These are phyloP conservation scores for Mycena albidolilacea DNA, from an alignment of 768 basidiomycete species.

Conservation along the genomic window DNA sequence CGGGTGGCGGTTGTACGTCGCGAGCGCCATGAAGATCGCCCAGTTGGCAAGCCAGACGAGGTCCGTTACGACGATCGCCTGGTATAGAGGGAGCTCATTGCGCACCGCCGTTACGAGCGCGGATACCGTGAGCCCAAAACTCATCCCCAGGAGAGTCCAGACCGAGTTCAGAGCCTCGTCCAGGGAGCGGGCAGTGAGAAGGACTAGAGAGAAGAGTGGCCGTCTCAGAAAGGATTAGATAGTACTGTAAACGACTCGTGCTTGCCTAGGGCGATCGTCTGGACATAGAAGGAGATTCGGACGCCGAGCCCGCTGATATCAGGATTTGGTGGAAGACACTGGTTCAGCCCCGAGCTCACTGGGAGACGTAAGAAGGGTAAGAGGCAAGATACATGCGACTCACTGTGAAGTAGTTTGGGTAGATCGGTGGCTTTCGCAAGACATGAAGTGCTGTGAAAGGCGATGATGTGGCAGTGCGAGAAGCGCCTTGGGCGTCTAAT, in stretches of 20 bases:
- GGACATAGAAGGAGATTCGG: slow-evolving; percentile 46
- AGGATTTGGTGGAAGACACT: slow-evolving; percentile 36
- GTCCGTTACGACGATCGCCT: slow-evolving; percentile 45
- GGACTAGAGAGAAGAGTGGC: slow-evolving; percentile 19
- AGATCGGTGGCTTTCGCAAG: not conserved
- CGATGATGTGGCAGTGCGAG: not conserved
- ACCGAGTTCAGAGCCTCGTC: slow-evolving; percentile 44
- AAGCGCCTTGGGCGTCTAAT: no score
- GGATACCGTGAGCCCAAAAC: slow-evolving; percentile 44
- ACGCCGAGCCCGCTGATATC: slow-evolving; percentile 47
- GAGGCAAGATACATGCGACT: not conserved
- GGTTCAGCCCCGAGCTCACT: not conserved
- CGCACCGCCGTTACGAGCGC: slow-evolving; percentile 42
- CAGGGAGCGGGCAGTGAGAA: slow-evolving; percentile 39
- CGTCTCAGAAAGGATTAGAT: not conserved
- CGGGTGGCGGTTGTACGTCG: slow-evolving; percentile 45
- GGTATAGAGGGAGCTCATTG: slow-evolving; percentile 40
- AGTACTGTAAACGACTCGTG: not conserved
- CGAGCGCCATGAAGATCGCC: slow-evolving; percentile 44
- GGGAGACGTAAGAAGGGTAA: not conserved
- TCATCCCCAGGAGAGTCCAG: slow-evolving; percentile 46
- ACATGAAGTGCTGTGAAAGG: not conserved
- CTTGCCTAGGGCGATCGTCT: slow-evolving; percentile 43
- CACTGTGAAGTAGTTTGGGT: not conserved
- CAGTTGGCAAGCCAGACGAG: slow-evolving; percentile 47